Evolutionary conservation across 1,284 basidiomycete species (phyloP).

Genomic region (Phylloporus gajari): DNA sequence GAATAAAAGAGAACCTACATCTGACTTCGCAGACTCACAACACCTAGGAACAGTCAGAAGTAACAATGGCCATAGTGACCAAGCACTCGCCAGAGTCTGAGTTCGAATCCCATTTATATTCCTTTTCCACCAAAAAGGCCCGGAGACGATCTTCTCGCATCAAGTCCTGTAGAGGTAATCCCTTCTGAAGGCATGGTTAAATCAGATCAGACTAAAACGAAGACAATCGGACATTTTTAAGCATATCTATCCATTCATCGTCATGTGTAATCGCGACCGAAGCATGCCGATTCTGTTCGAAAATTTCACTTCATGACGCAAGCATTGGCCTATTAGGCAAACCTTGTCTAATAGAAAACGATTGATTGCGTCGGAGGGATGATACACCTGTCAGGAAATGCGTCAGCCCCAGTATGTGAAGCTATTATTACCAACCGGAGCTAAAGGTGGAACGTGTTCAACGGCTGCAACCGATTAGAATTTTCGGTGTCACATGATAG

Average conservation of each 20-base stretch:
- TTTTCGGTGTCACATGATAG: no score
- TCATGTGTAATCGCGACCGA: slow-evolving; percentile 6
- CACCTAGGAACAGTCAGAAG: neutral
- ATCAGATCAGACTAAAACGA: neutral
- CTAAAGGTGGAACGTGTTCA: no score
- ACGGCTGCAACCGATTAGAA: no score
- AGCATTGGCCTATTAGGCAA: neutral
- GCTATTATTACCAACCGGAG: no score
- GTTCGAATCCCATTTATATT: neutral
- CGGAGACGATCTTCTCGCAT: neutral
- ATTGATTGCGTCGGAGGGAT: slow-evolving; percentile 17
- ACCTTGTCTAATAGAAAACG: slow-evolving; percentile 14
- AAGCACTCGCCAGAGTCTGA: neutral
- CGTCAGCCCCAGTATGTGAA: neutral
- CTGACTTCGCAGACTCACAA: neutral
- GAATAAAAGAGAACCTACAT: neutral
- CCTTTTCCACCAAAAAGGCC: neutral
- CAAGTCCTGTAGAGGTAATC: neutral
- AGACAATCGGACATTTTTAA: neutral
- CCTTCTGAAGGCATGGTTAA: neutral
- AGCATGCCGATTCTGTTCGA: neutral
- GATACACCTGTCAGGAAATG: neutral
- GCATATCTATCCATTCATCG: neutral
- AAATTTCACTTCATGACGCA: neutral
- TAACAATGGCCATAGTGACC: neutral